Conservation (phyloP, 257 asterid species). For the Osmanthus fragrans region DNA sequence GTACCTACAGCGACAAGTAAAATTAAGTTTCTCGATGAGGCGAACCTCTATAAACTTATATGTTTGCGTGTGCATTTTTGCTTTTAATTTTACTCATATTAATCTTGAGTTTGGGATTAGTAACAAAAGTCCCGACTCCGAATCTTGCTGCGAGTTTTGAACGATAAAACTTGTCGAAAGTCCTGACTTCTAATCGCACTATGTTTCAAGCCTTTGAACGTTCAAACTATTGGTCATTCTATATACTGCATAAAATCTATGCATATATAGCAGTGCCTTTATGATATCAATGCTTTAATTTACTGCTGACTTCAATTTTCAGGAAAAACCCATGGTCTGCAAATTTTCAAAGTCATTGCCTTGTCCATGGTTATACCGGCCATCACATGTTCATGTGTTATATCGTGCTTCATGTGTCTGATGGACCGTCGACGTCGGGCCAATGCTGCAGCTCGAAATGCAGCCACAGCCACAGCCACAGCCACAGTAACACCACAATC, state of each 20-base stretch:
- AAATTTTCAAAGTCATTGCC: slow-evolving; percentile 38
- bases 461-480: too few relatives aligned
- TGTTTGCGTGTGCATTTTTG: not conserved
- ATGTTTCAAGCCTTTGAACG: not conserved
- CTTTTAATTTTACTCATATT: not conserved
- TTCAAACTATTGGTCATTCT: not conserved
- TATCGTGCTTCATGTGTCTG: slow-evolving; percentile 31
- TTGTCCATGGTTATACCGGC: slow-evolving; percentile 46
- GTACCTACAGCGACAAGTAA: not conserved
- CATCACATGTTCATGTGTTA: slow-evolving; percentile 34
- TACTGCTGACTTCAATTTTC: slow-evolving; percentile 4
- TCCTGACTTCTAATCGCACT: not conserved
- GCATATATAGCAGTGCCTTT: not conserved
- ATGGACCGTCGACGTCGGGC: slow-evolving; percentile 23
- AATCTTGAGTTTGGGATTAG: not conserved
- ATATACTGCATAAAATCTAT: not conserved
- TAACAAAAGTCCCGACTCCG: too few relatives aligned
- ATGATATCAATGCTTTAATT: not conserved
- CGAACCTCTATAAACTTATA: too few relatives aligned
- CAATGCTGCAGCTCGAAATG: slow-evolving; percentile 9
- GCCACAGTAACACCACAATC: slow-evolving; percentile 19
- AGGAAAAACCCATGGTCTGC: slow-evolving; percentile 32
- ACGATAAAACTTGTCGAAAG: not conserved
- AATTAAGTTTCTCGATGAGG: not conserved
- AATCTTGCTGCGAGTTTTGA: too few relatives aligned